Base-by-base conservation (phyloP, 2,329 filamentous ascomycete species). In the Remersonia thermophila region DNA sequence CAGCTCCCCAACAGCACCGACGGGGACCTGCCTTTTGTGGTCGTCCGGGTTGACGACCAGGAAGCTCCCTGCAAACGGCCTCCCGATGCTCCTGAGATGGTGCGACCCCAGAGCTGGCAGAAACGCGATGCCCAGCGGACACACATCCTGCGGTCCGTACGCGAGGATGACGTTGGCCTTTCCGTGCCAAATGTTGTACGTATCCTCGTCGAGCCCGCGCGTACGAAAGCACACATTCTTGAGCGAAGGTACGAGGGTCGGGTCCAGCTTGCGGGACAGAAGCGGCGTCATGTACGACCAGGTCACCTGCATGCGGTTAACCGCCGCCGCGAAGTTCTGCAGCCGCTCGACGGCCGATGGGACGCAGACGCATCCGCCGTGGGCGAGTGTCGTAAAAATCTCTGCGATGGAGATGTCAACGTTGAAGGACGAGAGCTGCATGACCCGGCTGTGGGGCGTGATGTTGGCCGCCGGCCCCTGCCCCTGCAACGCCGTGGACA, bases 331-430 rank as follows among this genome's bases (percentile, higher is more conserved):
- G 3, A 77, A 56, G 36, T 73, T 63, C 36, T 65, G 61, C 25
- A 67, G 51, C 12, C 67, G 56, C 37, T 73, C 66, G 4, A 61
- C 51, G 1, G 66, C 56, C 5, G 65, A 63, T 0, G 75, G 73
- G 0, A 78, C 59, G 40, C 73, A 78, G 5, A 79, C 60, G 36
- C 69, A 76, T 0, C 69, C 74, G 14, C 76, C 76, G 17, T 65
- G 56, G 7, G 69, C 59, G 3, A 79, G 55, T 0, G 69, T 65
- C 1, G 66, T 66, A 39, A 76, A 63, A 1, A 71, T 65, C 44
- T 76, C 72, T 2, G 65, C 49, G 16, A 76, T 53, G 29, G 65
- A 63, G 11, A 69, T 61, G 42, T 77, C 70, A 32, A 71, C 68
- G 5, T 66, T 67, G 47, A 67, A 72, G 12, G 66, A 69, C 3